Evolutionary conservation across 768 basidiomycete species (phyloP).

Genomic region (Rhodotorula babjevae): DNA sequence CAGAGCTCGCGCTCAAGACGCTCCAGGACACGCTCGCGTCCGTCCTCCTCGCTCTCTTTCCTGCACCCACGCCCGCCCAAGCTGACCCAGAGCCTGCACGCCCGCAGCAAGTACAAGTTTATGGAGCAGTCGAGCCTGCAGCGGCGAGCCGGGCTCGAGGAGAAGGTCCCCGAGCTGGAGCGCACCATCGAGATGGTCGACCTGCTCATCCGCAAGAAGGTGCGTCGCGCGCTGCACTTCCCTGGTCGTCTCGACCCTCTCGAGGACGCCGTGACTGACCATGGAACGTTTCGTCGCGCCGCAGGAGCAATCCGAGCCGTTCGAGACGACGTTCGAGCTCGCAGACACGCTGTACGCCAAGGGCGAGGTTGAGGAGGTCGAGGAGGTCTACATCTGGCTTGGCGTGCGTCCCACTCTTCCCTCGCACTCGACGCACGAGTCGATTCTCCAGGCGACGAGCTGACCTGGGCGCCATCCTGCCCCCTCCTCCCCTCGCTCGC

Average conservation of each 20-base stretch:
- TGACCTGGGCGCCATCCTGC: not conserved
- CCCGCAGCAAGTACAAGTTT: constrained; percentile 86
- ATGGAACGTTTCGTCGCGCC: not conserved
- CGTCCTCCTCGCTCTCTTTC: constrained; percentile 46
- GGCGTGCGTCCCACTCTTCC: constrained; percentile 58
- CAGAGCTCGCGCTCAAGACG: constrained; percentile 68
- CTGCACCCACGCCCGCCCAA: too few relatives aligned
- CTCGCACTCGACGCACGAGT: not conserved
- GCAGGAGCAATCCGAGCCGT: constrained; percentile 51
- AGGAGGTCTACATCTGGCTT: constrained; percentile 90
- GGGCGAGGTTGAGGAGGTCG: constrained; percentile 77
- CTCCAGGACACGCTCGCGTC: constrained; percentile 94
- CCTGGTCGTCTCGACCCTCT: too few relatives aligned
- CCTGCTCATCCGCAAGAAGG: constrained; percentile 56
- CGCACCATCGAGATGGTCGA: constrained; percentile 88
- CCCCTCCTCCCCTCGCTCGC: not conserved
- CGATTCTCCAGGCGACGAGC: not conserved
- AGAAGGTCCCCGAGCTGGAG: constrained; percentile 93
- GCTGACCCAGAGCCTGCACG: not conserved
- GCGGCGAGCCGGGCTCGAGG: constrained; percentile 70
- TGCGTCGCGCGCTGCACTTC: constrained; percentile 16
- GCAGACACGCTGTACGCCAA: constrained; percentile 94
- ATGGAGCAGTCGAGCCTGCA: constrained; percentile 86
- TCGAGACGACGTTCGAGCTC: constrained; percentile 85
- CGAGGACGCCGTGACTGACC: not conserved